Evolutionary conservation across 1,139 yeast species (phyloP).

Genomic region (Blastobotrys persicus): DNA sequence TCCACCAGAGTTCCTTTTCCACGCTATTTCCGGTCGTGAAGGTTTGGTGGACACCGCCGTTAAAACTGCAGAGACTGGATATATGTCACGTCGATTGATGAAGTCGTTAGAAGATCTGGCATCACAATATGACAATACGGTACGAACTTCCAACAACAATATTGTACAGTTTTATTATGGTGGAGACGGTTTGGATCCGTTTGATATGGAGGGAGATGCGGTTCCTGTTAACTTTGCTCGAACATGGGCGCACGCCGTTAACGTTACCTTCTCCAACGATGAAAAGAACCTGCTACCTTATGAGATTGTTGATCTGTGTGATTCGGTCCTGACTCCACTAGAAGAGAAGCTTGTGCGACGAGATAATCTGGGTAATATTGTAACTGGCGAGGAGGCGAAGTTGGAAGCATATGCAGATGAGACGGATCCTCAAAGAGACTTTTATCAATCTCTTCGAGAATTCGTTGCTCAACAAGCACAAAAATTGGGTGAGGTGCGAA

Average conservation of each 20-base stretch:
- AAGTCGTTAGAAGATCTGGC: constrained; percentile 95
- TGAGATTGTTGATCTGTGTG: constrained; percentile 56
- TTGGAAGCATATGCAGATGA: constrained; percentile 58
- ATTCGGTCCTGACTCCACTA: constrained; percentile 57
- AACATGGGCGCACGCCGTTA: constrained; percentile 91
- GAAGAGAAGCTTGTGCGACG: constrained; percentile 59
- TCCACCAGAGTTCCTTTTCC: constrained; percentile 97
- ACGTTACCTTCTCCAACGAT: constrained; percentile 59
- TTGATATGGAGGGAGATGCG: constrained; percentile 99
- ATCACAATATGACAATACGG: constrained; percentile 90
- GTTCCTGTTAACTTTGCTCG: constrained; percentile 89
- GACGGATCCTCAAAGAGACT: constrained; percentile 79
- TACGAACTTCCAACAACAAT: constrained; percentile 91
- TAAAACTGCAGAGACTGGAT: constrained; percentile 98
- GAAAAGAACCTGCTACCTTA: constrained; percentile 69
- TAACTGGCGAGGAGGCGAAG: constrained; percentile 43
- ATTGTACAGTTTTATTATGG: constrained; percentile 98
- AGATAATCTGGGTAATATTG: constrained; percentile 68
- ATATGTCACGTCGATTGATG: constrained; percentile 98
- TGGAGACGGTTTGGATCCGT: constrained; percentile 97
- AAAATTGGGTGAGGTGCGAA: constrained; percentile 56
- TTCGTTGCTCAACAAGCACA: constrained; percentile 59
- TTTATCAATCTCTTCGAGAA: constrained; percentile 69
- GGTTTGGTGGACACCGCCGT: constrained; percentile 99
- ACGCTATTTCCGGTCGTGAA: constrained; percentile 99